Evolutionary conservation across 768 basidiomycete genomes (phyloP).

Genomic region (Suillus paluster): DNA sequence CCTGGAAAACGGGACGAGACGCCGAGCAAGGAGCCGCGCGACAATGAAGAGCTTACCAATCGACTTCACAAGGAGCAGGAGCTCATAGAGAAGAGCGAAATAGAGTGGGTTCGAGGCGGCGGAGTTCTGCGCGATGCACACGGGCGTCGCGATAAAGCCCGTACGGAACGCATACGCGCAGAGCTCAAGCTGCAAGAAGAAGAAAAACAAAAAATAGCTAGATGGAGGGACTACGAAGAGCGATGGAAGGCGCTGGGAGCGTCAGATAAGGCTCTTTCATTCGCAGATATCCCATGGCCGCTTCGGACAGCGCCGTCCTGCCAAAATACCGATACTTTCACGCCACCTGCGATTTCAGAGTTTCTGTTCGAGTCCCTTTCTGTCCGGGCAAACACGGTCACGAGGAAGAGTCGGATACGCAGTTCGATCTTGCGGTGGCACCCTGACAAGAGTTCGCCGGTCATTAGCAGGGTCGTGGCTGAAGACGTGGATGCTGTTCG

Average conservation of each 20-base stretch:
- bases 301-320: constrained; percentile 27
- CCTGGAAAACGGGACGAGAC: constrained; percentile 4
- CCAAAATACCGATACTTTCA: constrained; percentile 38
- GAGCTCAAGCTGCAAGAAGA: constrained; percentile 51
- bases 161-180: constrained; percentile 51
- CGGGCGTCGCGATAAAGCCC: constrained; percentile 53
- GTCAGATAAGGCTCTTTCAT: constrained; percentile 38
- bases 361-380: constrained; percentile 55
- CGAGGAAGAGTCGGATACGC: constrained; percentile 58
- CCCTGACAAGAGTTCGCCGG: constrained; percentile 60
- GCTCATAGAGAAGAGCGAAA: constrained; percentile 54
- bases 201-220: constrained; percentile 40
- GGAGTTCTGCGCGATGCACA: constrained; percentile 55
- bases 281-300: constrained; percentile 70
- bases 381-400: constrained; percentile 45
- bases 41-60: constrained; percentile 20
- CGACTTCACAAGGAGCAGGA: constrained; percentile 40
- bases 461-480: constrained; percentile 47
- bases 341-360: constrained; percentile 43
- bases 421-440: constrained; percentile 69
- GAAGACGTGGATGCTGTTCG: constrained; percentile 50
- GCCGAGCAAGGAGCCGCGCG: background rate
- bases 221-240: constrained; percentile 59
- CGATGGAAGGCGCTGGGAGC: constrained; percentile 50
- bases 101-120: constrained; percentile 64